Percentiles rank a stretch among this genome's conserved stretches.
Conservation (phyloP, 1,284 basidiomycete genomes). For the Puccinia hordei region DNA sequence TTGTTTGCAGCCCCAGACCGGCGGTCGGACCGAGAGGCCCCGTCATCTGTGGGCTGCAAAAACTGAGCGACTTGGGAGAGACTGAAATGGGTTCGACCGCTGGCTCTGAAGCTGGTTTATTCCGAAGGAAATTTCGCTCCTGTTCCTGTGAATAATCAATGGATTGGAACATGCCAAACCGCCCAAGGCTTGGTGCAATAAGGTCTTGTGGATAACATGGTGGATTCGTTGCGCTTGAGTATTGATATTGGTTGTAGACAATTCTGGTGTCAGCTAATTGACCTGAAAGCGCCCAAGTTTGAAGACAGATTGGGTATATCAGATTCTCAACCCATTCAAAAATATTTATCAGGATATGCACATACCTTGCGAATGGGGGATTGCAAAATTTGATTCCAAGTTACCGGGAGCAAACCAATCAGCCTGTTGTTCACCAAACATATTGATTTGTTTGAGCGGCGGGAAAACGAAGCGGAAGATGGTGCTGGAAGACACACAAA, state of each 20-base stretch:
- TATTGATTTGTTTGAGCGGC: background rate
- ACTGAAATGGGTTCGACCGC: background rate
- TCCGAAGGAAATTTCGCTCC: background rate
- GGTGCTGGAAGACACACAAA: background rate
- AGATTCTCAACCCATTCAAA: background rate
- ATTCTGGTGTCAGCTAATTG: background rate
- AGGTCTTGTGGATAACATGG: background rate
- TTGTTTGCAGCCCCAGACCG: background rate
- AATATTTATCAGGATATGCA: background rate
- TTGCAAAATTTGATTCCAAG: background rate
- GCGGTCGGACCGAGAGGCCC: background rate
- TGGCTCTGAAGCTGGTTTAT: background rate
- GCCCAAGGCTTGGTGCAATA: background rate
- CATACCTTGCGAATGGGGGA: constrained; percentile 5
- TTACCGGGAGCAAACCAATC: background rate
- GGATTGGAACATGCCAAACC: background rate
- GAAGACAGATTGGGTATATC: background rate
- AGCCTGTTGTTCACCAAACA: constrained; percentile 9
- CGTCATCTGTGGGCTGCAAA: background rate
- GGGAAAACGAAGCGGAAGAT: background rate
- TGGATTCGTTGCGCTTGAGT: background rate
- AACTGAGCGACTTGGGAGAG: constrained; percentile 16
- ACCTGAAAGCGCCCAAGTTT: background rate
- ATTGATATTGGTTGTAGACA: background rate
- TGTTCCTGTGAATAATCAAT: background rate